Percentiles rank a stretch among this genome's conserved stretches.
Conservation (phyloP, 257 asterid genomes). For the Petunia secreta region DNA sequence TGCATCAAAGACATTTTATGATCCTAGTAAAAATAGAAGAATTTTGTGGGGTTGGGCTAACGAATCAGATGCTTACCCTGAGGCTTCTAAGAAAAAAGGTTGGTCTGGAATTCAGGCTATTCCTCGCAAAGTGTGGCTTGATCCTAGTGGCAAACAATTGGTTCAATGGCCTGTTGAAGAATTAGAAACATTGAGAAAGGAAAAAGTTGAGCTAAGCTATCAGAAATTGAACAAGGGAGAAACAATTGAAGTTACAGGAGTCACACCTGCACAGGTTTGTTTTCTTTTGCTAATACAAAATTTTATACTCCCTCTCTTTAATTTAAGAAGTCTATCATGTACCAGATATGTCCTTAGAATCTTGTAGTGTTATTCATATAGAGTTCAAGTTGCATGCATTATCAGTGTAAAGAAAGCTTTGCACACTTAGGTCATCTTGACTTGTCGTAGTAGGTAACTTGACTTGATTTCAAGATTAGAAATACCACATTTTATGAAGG, state of each 20-base stretch:
- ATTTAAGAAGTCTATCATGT: neutral
- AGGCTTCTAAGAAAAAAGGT: neutral
- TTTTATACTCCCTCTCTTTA: neutral
- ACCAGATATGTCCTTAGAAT: too few species aligned
- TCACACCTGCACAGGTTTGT: slow-evolving; percentile 6
- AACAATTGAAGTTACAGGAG: neutral
- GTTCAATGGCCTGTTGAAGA: slow-evolving; percentile 20
- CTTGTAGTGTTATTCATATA: too few species aligned
- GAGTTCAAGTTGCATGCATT: too few species aligned
- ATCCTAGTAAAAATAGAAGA: slow-evolving; percentile 7
- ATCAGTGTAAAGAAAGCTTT: too few species aligned
- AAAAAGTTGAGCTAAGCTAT: neutral
- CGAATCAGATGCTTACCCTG: neutral
- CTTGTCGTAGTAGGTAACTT: too few species aligned
- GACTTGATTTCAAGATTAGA: too few species aligned
- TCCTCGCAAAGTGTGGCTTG: slow-evolving; percentile 2
- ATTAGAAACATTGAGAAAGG: neutral
- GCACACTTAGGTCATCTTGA: too few species aligned
- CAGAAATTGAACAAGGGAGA: neutral
- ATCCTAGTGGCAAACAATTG: neutral
- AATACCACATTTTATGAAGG: neutral
- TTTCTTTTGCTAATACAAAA: neutral
- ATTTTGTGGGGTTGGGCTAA: slow-evolving; percentile 23
- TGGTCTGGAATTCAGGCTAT: slow-evolving; percentile 27
- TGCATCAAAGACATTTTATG: slow-evolving; percentile 1